Evolutionary conservation across 2,329 filamentous ascomycete genomes (phyloP).

Genomic region (Penicillium sp.): DNA sequence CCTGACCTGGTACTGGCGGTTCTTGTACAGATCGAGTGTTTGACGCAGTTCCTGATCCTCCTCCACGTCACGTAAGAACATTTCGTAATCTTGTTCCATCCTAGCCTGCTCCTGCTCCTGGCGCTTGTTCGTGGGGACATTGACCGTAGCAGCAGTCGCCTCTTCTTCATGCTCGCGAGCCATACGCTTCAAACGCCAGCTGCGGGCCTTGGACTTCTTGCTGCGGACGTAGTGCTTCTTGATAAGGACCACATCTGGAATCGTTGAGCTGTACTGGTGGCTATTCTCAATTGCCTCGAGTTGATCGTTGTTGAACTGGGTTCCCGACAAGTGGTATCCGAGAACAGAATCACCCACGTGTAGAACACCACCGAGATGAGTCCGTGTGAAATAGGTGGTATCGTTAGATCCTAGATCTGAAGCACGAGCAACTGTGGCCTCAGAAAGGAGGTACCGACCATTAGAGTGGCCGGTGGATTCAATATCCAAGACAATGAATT

Average conservation of each 20-base stretch:
- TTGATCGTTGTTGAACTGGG: constrained; percentile 88
- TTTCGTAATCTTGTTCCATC: constrained; percentile 91
- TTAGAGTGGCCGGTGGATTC: constrained; percentile 73
- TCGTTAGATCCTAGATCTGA: constrained; percentile 85
- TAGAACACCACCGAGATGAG: constrained; percentile 81
- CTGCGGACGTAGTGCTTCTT: constrained; percentile 94
- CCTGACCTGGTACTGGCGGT: constrained; percentile 46
- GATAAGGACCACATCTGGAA: constrained; percentile 91
- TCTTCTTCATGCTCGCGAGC: constrained; percentile 78
- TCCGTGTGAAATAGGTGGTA: constrained; percentile 83
- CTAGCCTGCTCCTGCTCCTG: constrained; percentile 75
- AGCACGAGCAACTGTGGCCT: constrained; percentile 83
- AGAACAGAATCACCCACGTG: constrained; percentile 89
- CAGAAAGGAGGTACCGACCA: constrained; percentile 80
- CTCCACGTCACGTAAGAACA: constrained; percentile 95
- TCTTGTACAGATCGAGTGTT: constrained; percentile 83
- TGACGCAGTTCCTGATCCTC: constrained; percentile 86
- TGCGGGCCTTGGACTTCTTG: constrained; percentile 77
- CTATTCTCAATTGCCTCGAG: constrained; percentile 80
- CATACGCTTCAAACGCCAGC: constrained; percentile 96
- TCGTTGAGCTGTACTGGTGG: constrained; percentile 70
- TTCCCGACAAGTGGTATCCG: constrained; percentile 86
- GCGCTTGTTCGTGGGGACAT: constrained; percentile 40
- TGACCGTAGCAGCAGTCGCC: constrained; percentile 14
- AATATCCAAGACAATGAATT: constrained; percentile 94